Conservation (phyloP, 805 yeast species). For the Saturnispora zaruensis region DNA sequence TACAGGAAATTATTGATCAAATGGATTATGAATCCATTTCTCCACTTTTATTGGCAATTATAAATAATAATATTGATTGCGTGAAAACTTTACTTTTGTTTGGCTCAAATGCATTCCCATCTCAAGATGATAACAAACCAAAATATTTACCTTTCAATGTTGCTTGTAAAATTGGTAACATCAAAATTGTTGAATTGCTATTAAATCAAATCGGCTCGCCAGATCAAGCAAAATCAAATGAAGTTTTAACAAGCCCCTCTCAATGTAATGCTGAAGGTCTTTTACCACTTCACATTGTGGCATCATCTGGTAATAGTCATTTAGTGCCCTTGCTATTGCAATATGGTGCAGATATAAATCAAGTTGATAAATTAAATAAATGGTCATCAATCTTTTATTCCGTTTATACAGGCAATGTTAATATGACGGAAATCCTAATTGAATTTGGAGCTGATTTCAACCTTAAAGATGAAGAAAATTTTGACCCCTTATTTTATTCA, state of each 20-base stretch:
- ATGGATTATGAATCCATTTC: slow-evolving; percentile 72
- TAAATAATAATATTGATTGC: slow-evolving; percentile 50
- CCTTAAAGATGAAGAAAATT: slow-evolving; percentile 69
- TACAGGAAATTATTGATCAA: slow-evolving; percentile 32
- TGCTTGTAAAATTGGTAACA: slow-evolving; percentile 82
- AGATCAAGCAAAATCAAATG: slow-evolving; percentile 22
- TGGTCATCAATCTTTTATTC: slow-evolving; percentile 95
- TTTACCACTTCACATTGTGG: slow-evolving; percentile 79
- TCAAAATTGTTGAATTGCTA: slow-evolving; percentile 56
- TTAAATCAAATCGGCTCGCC: slow-evolving; percentile 31
- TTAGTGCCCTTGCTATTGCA: slow-evolving; percentile 59
- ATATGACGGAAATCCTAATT: slow-evolving; percentile 62
- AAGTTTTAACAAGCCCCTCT: slow-evolving; percentile 32
- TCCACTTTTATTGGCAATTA: slow-evolving; percentile 73
- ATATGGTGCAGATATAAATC: slow-evolving; percentile 73
- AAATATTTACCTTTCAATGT: slow-evolving; percentile 72
- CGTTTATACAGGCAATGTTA: slow-evolving; percentile 71
- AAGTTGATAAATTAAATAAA: slow-evolving; percentile 72
- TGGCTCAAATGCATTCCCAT: slow-evolving; percentile 42
- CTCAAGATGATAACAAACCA: slow-evolving; percentile 41
- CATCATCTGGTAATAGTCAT: slow-evolving; percentile 69
- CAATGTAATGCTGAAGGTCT: slow-evolving; percentile 82
- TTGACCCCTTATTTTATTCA: slow-evolving; percentile 78
- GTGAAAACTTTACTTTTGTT: slow-evolving; percentile 41
- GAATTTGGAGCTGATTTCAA: slow-evolving; percentile 62